These are phyloP conservation scores for Beauveria varroae DNA, from an alignment of 2,329 filamentous ascomycete species.

Conservation along the genomic window DNA sequence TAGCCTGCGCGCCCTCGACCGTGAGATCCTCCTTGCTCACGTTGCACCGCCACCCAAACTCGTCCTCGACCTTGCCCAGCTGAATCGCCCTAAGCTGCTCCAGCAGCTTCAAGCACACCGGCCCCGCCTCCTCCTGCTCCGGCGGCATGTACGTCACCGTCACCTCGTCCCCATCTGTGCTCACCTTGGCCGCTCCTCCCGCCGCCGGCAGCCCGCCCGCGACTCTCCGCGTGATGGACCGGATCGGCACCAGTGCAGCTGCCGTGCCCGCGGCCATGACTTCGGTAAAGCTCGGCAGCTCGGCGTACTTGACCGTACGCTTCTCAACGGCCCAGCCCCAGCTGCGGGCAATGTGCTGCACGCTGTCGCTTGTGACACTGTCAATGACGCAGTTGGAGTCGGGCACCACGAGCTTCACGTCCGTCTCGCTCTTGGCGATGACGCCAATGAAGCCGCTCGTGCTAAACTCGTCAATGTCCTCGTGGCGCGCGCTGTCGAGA, in stretches of 20 bases:
- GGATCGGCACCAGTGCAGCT: conserved; percentile 83
- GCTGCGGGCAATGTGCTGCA: conserved; percentile 65
- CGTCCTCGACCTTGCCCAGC: conserved; percentile 68
- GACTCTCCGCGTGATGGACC: conserved; percentile 69
- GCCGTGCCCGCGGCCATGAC: conserved; percentile 90
- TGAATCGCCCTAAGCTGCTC: conserved; percentile 78
- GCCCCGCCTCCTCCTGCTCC: conserved; percentile 60
- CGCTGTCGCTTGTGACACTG: conserved; percentile 73
- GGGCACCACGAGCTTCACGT: conserved; percentile 73
- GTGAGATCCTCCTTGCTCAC: conserved; percentile 40
- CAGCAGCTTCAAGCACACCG: conserved; percentile 64
- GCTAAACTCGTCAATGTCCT: conserved; percentile 91
- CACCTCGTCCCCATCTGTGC: conserved; percentile 37
- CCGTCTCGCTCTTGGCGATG: conserved; percentile 41
- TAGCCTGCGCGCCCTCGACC: conserved; percentile 21
- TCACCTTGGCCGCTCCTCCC: conserved; percentile 22
- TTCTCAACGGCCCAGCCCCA: conserved; percentile 83
- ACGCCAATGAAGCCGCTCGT: conserved; percentile 90
- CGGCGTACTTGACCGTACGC: conserved; percentile 57
- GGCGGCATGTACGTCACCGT: conserved; percentile 48
- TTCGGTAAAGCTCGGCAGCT: conserved; percentile 53
- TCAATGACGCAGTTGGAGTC: conserved; percentile 83
- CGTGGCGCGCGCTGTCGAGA: conserved; percentile 75
- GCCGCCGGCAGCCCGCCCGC: conserved; percentile 18
- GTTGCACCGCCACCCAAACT: conserved; percentile 61